These are phyloP conservation scores for Trametes coccinea DNA, from an alignment of 768 basidiomycete genomes.

Conservation along the genomic window DNA sequence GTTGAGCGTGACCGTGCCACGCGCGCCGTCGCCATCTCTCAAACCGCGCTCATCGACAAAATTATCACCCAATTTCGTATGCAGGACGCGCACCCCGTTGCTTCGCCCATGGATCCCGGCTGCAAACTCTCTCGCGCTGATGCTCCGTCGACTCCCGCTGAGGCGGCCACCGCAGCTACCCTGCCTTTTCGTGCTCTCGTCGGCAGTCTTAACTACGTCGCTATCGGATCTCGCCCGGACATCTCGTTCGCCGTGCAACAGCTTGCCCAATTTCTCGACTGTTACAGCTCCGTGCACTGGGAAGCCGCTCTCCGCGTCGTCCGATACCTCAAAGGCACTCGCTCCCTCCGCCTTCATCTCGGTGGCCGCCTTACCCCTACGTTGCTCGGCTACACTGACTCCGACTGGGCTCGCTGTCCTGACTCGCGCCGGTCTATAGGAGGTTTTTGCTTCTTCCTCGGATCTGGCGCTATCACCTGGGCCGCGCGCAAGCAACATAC, in stretches of 20 bases:
- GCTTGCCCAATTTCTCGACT: constrained; percentile 22
- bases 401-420: constrained; percentile 29
- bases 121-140: constrained; percentile 3
- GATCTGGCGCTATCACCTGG: constrained; percentile 30
- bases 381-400: constrained; percentile 25
- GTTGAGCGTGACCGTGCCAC: constrained; percentile 31
- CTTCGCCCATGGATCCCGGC: constrained; percentile 23
- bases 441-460: constrained; percentile 30
- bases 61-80: constrained; percentile 20
- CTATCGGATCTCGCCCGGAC: constrained; percentile 20
- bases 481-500: constrained; percentile 27
- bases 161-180: not conserved
- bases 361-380: constrained; percentile 13
- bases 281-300: constrained; percentile 24
- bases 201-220: constrained; percentile 31
- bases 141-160: not conserved
- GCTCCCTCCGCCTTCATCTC: constrained; percentile 7
- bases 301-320: constrained; percentile 27
- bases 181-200: constrained; percentile 33
- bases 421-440: constrained; percentile 29
- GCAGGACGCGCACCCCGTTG: constrained; percentile 8
- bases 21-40: constrained; percentile 23
- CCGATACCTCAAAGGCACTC: constrained; percentile 28
- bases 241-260: constrained; percentile 24
- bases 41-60: constrained; percentile 22